A percentile compares a stretch with the other conserved stretches of the same genome.
Evolutionary conservation across 331 rosid genomes (phyloP).

Genomic region (Malus hybrid): DNA sequence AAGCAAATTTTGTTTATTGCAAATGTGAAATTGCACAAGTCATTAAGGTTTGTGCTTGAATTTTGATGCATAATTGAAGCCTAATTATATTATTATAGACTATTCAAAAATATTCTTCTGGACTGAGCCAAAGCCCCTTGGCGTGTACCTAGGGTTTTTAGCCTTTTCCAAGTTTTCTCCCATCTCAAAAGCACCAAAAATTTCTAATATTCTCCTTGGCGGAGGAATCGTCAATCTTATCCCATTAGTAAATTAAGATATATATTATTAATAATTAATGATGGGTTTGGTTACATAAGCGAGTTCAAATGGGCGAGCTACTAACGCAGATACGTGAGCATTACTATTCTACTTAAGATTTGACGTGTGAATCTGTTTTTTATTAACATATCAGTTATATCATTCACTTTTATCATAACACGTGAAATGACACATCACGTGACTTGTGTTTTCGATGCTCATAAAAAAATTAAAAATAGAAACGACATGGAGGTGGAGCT

Average conservation of each 20-base stretch:
- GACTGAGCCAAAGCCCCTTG: conserved; percentile 5
- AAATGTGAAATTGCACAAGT: not conserved
- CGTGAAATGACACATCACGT: too few relatives aligned
- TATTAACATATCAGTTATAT: too few relatives aligned
- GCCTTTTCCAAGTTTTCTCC: conserved; percentile 12
- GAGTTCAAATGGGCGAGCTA: conserved; percentile 17
- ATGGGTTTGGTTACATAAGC: conserved; percentile 23
- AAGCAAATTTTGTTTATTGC: not conserved
- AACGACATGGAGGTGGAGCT: not conserved
- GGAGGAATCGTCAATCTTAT: conserved; percentile 49
- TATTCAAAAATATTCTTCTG: not conserved
- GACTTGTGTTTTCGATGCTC: too few relatives aligned
- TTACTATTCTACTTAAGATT: too few relatives aligned
- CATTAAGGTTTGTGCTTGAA: not conserved
- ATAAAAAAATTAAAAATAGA: too few relatives aligned
- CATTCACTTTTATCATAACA: too few relatives aligned
- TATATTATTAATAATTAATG: not conserved
- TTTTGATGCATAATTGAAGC: conserved; percentile 12
- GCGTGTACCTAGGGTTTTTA: conserved; percentile 21
- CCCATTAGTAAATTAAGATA: conserved; percentile 5
- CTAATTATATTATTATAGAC: not conserved
- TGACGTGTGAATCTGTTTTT: too few relatives aligned
- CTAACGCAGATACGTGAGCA: too few relatives aligned
- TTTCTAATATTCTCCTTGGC: conserved; percentile 36
- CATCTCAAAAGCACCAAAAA: conserved; percentile 35